These are phyloP conservation scores for Botrytis medusae DNA, from an alignment of 2,329 filamentous ascomycete species.

Conservation along the genomic window DNA sequence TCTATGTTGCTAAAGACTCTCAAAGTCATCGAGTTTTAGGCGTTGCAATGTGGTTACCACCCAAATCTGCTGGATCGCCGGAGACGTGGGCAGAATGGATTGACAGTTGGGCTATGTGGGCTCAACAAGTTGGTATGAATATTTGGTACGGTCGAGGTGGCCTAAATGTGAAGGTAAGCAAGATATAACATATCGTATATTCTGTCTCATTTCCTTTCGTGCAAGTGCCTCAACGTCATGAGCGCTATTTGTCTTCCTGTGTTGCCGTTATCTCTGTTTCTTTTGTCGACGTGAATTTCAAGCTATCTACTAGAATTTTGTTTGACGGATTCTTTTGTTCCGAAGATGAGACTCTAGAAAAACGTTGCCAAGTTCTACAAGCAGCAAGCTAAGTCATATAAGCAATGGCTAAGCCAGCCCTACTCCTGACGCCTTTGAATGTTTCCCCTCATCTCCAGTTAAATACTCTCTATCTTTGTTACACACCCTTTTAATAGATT, in stretches of 20 bases:
- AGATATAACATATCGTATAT: slow-evolving; percentile 18
- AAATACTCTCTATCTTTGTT: background rate
- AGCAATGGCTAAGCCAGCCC: slow-evolving; percentile 1
- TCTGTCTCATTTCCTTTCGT: slow-evolving; percentile 20
- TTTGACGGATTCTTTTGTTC: background rate
- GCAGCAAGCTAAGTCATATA: background rate
- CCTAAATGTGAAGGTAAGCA: slow-evolving; percentile 56
- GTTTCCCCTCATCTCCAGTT: background rate
- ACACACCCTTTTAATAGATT: background rate
- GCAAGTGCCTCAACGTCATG: background rate
- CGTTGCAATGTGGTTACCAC: slow-evolving; percentile 71
- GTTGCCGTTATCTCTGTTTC: background rate
- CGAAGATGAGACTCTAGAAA: background rate
- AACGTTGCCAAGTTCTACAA: background rate
- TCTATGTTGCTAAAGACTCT: slow-evolving; percentile 66
- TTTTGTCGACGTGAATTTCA: background rate
- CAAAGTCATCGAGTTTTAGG: slow-evolving; percentile 57
- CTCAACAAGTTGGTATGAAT: slow-evolving; percentile 66
- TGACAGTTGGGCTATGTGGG: slow-evolving; percentile 64
- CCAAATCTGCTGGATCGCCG: slow-evolving; percentile 48
- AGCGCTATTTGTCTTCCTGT: background rate
- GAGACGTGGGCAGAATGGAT: slow-evolving; percentile 62
- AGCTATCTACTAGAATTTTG: background rate
- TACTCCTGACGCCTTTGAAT: background rate
- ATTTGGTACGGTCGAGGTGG: slow-evolving; percentile 67